phyloP scores from a whole-genome alignment of 2,329 filamentous ascomycete species.

The Apiospora kogelbergensis region DNA sequence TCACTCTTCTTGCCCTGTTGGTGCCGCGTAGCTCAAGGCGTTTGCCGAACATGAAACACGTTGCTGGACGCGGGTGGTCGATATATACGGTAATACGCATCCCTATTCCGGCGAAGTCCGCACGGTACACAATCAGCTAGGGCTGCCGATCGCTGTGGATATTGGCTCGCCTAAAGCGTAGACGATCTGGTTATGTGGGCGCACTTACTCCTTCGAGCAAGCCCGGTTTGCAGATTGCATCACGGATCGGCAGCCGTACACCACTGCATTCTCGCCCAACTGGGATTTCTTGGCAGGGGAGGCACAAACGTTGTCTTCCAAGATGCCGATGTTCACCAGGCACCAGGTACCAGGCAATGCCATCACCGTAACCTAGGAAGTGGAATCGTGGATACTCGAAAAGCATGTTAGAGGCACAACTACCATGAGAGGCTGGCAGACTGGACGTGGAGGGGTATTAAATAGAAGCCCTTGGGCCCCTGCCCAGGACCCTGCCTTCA shows the following conservation, averaged over 20 bases:
- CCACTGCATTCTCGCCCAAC: conserved; percentile 1
- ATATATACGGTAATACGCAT: neutral
- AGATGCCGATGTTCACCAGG: conserved; percentile 2
- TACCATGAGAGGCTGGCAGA: neutral
- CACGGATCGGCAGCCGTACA: conserved; percentile 1
- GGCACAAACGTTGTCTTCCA: neutral
- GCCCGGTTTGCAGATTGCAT: neutral
- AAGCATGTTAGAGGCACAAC: neutral
- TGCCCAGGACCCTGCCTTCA: neutral
- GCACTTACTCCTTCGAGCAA: conserved; percentile 6
- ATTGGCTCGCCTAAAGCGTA: neutral
- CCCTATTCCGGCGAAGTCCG: neutral
- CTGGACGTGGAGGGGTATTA: neutral
- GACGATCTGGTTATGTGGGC: conserved; percentile 3
- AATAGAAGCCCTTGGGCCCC: neutral
- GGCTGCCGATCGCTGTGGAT: conserved; percentile 3
- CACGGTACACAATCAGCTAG: neutral
- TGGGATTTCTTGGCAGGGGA: neutral
- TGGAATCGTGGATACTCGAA: conserved; percentile 1
- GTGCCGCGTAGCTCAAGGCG: neutral
- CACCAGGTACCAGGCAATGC: neutral
- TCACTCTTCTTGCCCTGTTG: neutral
- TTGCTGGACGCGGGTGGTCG: neutral
- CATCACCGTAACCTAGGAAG: conserved; percentile 5
- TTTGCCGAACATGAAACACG: conserved; percentile 2